Percentiles rank a stretch among this genome's conserved stretches.
Conservation (phyloP, 805 yeast genomes). For the Saccharomycopsis babjevae region DNA sequence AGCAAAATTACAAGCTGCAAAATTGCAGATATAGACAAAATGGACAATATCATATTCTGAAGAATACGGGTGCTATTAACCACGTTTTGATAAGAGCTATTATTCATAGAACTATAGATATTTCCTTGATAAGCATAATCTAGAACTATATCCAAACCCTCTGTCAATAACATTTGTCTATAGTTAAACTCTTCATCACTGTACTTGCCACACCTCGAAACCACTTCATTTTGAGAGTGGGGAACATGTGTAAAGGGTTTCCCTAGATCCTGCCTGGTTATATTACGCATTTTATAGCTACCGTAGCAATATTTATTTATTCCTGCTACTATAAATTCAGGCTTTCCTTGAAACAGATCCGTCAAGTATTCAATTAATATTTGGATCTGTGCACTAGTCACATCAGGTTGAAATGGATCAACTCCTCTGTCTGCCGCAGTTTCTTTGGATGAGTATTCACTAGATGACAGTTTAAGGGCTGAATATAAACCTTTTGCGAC, state of each 20-base stretch:
- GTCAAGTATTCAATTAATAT: slow-evolving; percentile 37
- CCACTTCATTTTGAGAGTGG: neutral
- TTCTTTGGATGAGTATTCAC: slow-evolving; percentile 24
- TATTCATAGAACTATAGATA: slow-evolving; percentile 20
- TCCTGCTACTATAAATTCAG: slow-evolving; percentile 36
- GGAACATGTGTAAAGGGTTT: neutral
- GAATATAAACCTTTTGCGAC: slow-evolving; percentile 44
- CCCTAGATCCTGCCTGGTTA: neutral
- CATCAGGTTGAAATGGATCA: slow-evolving; percentile 23
- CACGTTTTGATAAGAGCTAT: slow-evolving; percentile 22
- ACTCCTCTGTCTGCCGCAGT: slow-evolving; percentile 21
- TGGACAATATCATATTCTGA: slow-evolving; percentile 19
- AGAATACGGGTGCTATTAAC: slow-evolving; percentile 22
- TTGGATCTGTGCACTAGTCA: slow-evolving; percentile 41
- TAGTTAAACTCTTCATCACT: slow-evolving; percentile 27
- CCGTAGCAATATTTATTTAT: slow-evolving; percentile 39
- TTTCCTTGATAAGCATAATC: slow-evolving; percentile 37
- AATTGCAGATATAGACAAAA: slow-evolving; percentile 23
- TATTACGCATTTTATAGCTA: neutral
- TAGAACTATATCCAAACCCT: slow-evolving; percentile 35
- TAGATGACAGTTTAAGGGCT: slow-evolving; percentile 22
- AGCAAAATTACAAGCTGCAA: slow-evolving; percentile 26
- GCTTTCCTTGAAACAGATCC: slow-evolving; percentile 36
- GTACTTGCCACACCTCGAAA: neutral
- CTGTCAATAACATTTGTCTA: slow-evolving; percentile 29